Base-by-base conservation (phyloP, 2,329 filamentous ascomycete genomes). In the Ceratocystis eucalypticola region DNA sequence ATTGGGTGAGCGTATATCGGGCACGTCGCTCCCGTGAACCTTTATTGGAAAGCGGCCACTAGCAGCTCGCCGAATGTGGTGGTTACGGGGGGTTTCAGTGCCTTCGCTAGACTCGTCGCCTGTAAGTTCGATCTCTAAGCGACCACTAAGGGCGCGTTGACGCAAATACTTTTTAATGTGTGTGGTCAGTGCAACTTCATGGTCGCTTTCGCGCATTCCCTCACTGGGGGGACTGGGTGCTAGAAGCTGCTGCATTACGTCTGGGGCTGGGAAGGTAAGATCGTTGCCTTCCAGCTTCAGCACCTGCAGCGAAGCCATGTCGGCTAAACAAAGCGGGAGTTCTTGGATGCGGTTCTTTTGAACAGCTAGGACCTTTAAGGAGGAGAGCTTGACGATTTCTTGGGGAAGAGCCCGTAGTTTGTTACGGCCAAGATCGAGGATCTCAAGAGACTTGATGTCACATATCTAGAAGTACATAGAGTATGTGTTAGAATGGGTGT, bases 271-370 rank as follows among this genome's bases (percentile, higher is more conserved):
- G 71, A 93, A 93, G 67, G 82, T 83, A 67, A 96, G 83, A 7
- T 89, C 89, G 71, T 96, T 96, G 59, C 91, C 91, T 67, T 93
- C 88, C 45, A 96, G 84, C 75, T 96, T 96, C 66, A 97, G 80
- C 70, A 95, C 88, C 73, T 93, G 89, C 68, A 97, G 78, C 66
- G 91, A 94, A 66, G 83, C 86, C 88, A 96, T 96, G 70, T 96
- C 91, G 65, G 89, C 91, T 25, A 97, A 77, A 70, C 89, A 92
- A 5, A 89, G 77, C 1, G 93, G 93, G 20, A 97, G 78, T 70
- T 92, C 87, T 69, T 90, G 86, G 71, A 97, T 90, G 68, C 88
- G 84, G 74, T 96, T 96, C 73, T 89, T 89, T 70, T 89, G 88
- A 45, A 96, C 83, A 1, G 91, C 92, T 65, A 97, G 80, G 17